Evolutionary conservation across 495 filamentous ascomycete species (phyloP), one percentile per base, ranked within the genome.

Genomic region (Arthonia radiata): DNA sequence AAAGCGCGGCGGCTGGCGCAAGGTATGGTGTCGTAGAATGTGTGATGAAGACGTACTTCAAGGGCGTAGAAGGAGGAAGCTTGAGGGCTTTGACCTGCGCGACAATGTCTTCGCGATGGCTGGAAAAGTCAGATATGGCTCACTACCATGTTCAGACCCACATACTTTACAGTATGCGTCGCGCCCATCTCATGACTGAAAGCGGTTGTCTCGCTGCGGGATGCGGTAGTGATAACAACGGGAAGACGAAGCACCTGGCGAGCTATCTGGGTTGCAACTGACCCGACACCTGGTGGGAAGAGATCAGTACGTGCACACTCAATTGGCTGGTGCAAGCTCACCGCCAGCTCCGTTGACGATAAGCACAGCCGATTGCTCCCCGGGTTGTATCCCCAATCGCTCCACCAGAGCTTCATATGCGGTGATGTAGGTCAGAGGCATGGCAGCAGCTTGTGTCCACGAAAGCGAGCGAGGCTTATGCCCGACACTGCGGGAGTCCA

Each of bases 31-130:
- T 18, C 2, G 37, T 34, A 9, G 42, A 37, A 24, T 41, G 36
- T 25, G 42, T 44, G 22, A 48, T 39, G 30, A 46, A 50, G 18
- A 50, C 32, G 28, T 50, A 49, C 29, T 43, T 46, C 21, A 47
- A 24, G 12, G 46, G 44, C 6, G 40, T 27, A 6, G 19, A 22
- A 11, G 19, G 19, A 10, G 29, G 28, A 9, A 49, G 35, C 2
- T 42, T 28, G 13, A 49, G 24, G 2, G 36, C 33, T 13, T 29
- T 16, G 21, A 50, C 37, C 28, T 47, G 44, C 15, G 24, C 9
- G 13, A 30, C 24, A 2, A 50, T 26, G 31, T 50, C 42, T 22
- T 40, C 42, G 10, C 40, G 40, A 29, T 50, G 44, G 25, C 46
- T 46, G n/a, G n/a, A n/a, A n/a, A n/a, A n/a, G n/a, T n/a, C n/a